Evolutionary conservation across 2,329 filamentous ascomycete genomes (phyloP), one percentile per base, ranked within the genome.

Genomic region (Penicillium griseofulvum): DNA sequence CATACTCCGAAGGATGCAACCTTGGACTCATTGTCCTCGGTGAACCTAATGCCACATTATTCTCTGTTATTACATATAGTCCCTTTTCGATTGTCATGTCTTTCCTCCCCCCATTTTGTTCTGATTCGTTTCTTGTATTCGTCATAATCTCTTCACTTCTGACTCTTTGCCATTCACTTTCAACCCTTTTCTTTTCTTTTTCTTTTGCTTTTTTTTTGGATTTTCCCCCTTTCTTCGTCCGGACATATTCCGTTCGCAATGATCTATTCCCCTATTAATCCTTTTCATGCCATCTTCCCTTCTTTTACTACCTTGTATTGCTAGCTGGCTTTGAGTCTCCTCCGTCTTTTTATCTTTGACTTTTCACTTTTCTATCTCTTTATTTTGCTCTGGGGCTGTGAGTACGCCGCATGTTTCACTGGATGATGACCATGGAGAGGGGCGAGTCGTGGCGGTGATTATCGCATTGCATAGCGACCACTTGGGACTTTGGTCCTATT

Each of bases 281-380:
- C 54, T 56, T 61, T 61, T 62, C 59, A 65, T 68, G 50, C 53
- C 63, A 59, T 41, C 53, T 64, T 54, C 49, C 59, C 50, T 62
- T 67, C 65, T 63, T 62, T 65, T 67, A 71, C 60, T 55, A 65
- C 57, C 47, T 65, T 74, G 71, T 73, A 73, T 74, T 74, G 71
- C 67, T 74, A 73, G 62, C 63, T 72, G 66, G 67, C 63, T 71
- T 72, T 67, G 69, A 68, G 64, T 58, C 66, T 65, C 60, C 65
- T 58, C 58, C 54, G 48, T 61, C 53, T 49, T 61, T 54, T 54
- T 54, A 56, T 48, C 54, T 62, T 56, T 57, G 42, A 56, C 51
- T 54, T 55, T 58, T 58, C 58, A 56, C 51, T 54, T 55, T 58
- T 58, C 58, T 62, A 52, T 56, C 54, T 60, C 43, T 60, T 52